Evolutionary conservation across 441 rosid genomes (phyloP), one percentile per base, ranked within the genome.

Genomic region (Gossypium lobatum): DNA sequence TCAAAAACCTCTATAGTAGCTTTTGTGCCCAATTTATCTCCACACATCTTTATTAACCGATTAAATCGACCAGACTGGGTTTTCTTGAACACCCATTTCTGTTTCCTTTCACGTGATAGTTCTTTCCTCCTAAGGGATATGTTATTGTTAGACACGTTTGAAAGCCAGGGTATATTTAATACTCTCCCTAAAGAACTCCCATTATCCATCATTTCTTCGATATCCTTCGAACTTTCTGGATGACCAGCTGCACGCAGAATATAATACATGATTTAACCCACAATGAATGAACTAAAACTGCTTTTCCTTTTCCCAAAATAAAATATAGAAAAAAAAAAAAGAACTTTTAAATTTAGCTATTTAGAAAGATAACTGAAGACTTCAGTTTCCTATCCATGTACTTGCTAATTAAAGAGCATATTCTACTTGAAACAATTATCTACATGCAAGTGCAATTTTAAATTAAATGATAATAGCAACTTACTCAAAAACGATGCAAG

Each of bases 61-160:
- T 73, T 45, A 73, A 86, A 80, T 64, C 86, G 90, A 37, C 48
- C 73, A 4, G 46, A 81, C 5, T 80, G 76, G 25, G 76, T 57
- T 39, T 73, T 66, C 65, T 83, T 86, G 83, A 73, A 84, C 71
- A 86, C 55, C 78, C 83, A 86, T 66, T 73, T 90, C 55, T 76
- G 82, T 75, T 91, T 95, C 79, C 96, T 90, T 20, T 77, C 80
- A 25, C 91, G 92, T n/a, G 82, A 80, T 13, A 74, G 21, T 79
- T 84, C 91, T 75, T 86, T 89, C 62, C 83, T 84, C 50, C 42
- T 78, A 48, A 45, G 9, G 5, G 85, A 67, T 21, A 74, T 13
- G 46, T 68, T 73, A 17, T 52, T 34, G 31, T 64, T 64, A 25
- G 76, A 63, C 72, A 75, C 26, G n/a, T 62, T 67, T 53, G 65